Conservation (phyloP, 2,329 filamentous ascomycete genomes). For the Teratosphaeria pseudoeucalypti region DNA sequence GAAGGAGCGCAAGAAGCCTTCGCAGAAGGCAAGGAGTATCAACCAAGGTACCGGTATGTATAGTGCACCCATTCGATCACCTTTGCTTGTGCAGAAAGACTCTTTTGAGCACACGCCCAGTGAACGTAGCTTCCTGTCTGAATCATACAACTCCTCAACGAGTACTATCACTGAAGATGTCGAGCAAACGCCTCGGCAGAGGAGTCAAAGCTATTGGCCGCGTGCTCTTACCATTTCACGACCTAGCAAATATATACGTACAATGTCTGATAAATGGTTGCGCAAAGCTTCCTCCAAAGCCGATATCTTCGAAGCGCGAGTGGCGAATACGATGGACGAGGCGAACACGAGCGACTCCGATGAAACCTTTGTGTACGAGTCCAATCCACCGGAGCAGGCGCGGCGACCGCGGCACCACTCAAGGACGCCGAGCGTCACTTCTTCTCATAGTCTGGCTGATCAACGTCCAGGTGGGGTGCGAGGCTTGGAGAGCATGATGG, state of each 20-base stretch:
- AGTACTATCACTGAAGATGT: background rate
- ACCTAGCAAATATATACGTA: conserved; percentile 10
- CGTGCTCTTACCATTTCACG: background rate
- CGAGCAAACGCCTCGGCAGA: background rate
- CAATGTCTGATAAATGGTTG: conserved; percentile 19
- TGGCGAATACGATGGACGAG: conserved; percentile 91
- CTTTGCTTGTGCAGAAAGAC: conserved; percentile 17
- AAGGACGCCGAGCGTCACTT: conserved; percentile 86
- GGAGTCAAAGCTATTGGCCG: background rate
- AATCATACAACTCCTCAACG: background rate
- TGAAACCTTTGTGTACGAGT: conserved; percentile 98
- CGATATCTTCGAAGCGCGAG: conserved; percentile 95
- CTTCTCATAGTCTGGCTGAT: conserved; percentile 59
- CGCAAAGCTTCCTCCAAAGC: conserved; percentile 77
- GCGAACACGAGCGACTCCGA: conserved; percentile 95
- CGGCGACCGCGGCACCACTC: conserved; percentile 73
- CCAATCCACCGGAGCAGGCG: conserved; percentile 63
- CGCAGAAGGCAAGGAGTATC: conserved; percentile 64
- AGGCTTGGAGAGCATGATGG: conserved; percentile 58
- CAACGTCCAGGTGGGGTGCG: conserved; percentile 40
- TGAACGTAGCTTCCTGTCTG: background rate
- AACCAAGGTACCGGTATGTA: conserved; percentile 62
- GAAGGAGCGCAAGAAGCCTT: conserved; percentile 77
- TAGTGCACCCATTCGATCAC: conserved; percentile 15
- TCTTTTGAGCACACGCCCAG: conserved; percentile 7